Base-by-base conservation (phyloP, 768 basidiomycete species). In the Tylopilus subfusipes region DNA sequence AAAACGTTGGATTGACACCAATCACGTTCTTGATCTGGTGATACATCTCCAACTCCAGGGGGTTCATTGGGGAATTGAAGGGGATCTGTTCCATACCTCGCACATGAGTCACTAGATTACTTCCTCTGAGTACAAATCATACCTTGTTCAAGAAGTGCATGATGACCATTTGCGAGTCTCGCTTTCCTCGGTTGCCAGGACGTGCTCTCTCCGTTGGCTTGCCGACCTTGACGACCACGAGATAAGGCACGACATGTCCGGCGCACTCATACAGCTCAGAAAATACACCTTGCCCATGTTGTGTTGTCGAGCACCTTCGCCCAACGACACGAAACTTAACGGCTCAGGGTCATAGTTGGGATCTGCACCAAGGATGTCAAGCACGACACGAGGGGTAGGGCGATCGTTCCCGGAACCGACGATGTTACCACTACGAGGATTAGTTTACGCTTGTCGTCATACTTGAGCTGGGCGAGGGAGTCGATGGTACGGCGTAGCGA, bases 21-120 rank as follows among this genome's bases (percentile, higher is more conserved):
- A 99, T 98, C 50, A 98, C 94, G 65, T 99, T 99, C 82, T 98
- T 93, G 80, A 98, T 94, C 72, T 99, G 97, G 69, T 98, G 97
- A 68, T 94, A 98, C 76, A 99, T 96, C 76, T 99, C 97, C 50
- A 99, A 74, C 73, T 99, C 97, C 57, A 96, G 73, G 1, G 97
- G 97, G 65, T 89, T 92, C 97, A 99, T 98, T 0, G 94, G 87
- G 21, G 92, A 72, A 69, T 95, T 92, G 73, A 96, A 98, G 72
- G 98, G 97, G 42, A 98, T 96, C 92, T 93, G 55, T 25, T 4
- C 49, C 42, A 13, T 3, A 5, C 2, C 21, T 54, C 24, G 16
- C 16, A 5, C 3, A 3, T 67, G 31, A 60, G 50, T 19, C 3
- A 10, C 14, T 19, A 2, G 1, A 22, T 12, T 5, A 4, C n/a